Evolutionary conservation across 805 yeast genomes (phyloP).

Genomic region (Kodamaea restingae): DNA sequence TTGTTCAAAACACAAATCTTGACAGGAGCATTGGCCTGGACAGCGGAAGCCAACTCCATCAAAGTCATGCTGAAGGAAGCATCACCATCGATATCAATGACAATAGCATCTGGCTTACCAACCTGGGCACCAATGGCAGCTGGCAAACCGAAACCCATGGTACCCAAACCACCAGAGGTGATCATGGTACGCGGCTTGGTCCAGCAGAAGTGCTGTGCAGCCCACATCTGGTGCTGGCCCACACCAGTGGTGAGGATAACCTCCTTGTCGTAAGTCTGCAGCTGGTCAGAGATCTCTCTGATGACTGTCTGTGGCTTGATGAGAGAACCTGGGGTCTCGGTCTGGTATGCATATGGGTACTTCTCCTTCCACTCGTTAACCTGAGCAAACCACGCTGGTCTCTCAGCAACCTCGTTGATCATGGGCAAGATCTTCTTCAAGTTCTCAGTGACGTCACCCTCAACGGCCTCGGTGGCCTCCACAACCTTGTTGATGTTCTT

Average conservation of each 20-base stretch:
- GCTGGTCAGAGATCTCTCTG: constrained; percentile 69
- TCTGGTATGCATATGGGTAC: constrained; percentile 80
- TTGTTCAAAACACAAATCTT: constrained; percentile 87
- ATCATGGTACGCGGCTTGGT: constrained; percentile 86
- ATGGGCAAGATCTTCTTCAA: constrained; percentile 70
- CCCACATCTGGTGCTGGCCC: constrained; percentile 99
- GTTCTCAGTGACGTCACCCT: constrained; percentile 89
- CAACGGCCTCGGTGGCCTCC: constrained; percentile 91
- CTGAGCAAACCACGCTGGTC: constrained; percentile 76
- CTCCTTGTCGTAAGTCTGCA: constrained; percentile 59
- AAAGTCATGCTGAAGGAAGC: constrained; percentile 99
- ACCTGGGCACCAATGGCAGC: constrained; percentile 98
- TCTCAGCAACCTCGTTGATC: constrained; percentile 56
- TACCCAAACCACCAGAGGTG: constrained; percentile 98
- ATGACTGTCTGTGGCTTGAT: constrained; percentile 94
- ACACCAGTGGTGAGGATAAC: constrained; percentile 96
- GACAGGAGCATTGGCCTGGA: constrained; percentile 87
- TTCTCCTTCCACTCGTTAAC: constrained; percentile 78
- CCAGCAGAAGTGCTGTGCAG: constrained; percentile 97
- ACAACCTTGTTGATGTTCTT: constrained; percentile 98
- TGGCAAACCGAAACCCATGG: constrained; percentile 98
- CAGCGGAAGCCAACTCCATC: constrained; percentile 89
- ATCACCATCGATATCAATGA: constrained; percentile 97
- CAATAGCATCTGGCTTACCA: constrained; percentile 90
- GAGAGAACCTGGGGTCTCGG: constrained; percentile 72